Evolutionary conservation across 805 yeast species (phyloP), one percentile per base, ranked within the genome.

Genomic region (Yarrowia phangngaensis): DNA sequence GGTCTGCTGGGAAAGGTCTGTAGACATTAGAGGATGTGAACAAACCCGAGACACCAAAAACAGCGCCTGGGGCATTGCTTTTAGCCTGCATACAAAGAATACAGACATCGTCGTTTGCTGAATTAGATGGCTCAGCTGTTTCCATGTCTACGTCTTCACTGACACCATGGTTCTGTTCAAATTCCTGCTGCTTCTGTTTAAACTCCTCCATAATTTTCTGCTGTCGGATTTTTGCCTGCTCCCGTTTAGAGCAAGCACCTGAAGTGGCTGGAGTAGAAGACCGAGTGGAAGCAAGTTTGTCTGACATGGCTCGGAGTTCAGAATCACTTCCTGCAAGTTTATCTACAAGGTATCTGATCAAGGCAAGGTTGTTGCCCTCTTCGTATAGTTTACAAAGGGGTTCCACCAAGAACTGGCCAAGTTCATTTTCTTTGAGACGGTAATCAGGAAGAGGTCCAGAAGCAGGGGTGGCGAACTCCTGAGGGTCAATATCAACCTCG

Each of bases 101-200:
- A 61, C 95, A 87, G 54, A 79, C 83, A 22, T 78, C 79, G 22
- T 77, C 79, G 4, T 41, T 58, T 27, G 26, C 51, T 36, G 20
- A 32, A 16, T 52, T 56, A 11, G 45, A 38, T 13, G 23, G 12
- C 32, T 36, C 41, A 3, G 7, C 41, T 14, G 15, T 31, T 11
- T 53, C 60, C 27, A 56, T 64, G 28, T 53, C 59, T 17, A 62
- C 69, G 12, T 57, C 60, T 2, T 66, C 65, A 22, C 62, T 73
- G 20, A 17, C 50, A 2, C 40, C 38, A 7, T 45, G 38, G 40
- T 75, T 73, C 51, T 76, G 77, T 20, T 83, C 76, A 65, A 90
- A 92, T 66, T 72, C 74, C 28, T 76, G 71, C 60, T 90, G 97
- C 57, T 87, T 94, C 54, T 75, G 77, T 55, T 82, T 84, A 60